Evolutionary conservation across 108 stramenopile species (phyloP).

Genomic region (Cylindrotheca closterium): DNA sequence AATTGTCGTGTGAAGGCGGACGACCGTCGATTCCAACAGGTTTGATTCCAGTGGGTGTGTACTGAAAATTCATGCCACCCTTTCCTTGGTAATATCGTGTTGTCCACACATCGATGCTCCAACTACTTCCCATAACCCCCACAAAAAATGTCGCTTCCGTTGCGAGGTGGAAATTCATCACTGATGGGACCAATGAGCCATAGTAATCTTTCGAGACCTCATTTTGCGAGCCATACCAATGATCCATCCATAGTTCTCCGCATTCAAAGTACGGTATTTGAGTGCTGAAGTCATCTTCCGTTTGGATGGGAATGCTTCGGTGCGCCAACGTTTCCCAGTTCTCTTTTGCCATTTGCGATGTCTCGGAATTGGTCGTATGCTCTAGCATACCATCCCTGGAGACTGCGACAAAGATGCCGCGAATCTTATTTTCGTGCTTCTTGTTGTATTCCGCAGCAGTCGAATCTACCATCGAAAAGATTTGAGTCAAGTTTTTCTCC

Average conservation of each 20-base stretch:
- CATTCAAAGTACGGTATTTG: conserved; percentile 61
- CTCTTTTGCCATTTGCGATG: conserved; percentile 20
- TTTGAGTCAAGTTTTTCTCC: conserved; percentile 58
- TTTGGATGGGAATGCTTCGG: conserved; percentile 3
- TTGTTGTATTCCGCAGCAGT: conserved; percentile 16
- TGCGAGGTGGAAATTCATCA: conserved; percentile 71
- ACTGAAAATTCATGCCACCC: conserved; percentile 40
- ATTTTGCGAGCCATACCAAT: conserved; percentile 27
- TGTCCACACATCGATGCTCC: conserved; percentile 69
- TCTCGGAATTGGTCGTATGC: neutral
- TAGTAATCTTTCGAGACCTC: conserved; percentile 21
- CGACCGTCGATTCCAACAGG: conserved; percentile 39
- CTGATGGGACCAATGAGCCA: conserved; percentile 51
- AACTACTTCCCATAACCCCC: conserved; percentile 60
- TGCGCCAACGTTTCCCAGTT: conserved; percentile 37
- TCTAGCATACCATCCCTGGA: conserved; percentile 26
- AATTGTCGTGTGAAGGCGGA: conserved; percentile 43
- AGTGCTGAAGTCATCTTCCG: neutral
- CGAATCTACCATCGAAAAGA: conserved; percentile 43
- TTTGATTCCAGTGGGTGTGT: conserved; percentile 31
- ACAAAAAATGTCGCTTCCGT: conserved; percentile 54
- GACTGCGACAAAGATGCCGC: conserved; percentile 32
- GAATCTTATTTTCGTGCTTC: neutral
- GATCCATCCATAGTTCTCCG: conserved; percentile 39
- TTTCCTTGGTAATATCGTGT: conserved; percentile 60